Conservation (phyloP, 179 eudicot species). For the Camellia oleifera region DNA sequence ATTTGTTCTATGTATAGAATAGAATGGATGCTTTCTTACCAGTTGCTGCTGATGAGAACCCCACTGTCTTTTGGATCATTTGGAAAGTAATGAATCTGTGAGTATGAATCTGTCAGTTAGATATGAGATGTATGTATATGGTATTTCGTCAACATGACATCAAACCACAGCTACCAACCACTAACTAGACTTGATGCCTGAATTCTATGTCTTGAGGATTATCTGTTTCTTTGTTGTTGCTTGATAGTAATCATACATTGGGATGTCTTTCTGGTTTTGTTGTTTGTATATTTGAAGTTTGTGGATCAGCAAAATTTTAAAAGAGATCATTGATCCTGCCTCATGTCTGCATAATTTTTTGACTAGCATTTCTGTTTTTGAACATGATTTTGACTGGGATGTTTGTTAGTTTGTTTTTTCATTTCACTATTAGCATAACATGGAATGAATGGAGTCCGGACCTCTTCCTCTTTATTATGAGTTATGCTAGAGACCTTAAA, state of each 20-base stretch:
- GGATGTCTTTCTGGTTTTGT: neutral
- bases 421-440: neutral
- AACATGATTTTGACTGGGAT: neutral
- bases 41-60: neutral
- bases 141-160: neutral
- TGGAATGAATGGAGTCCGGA: neutral
- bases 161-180: neutral
- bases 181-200: neutral
- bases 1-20: neutral
- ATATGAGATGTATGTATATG: neutral
- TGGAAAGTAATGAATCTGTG: slow-evolving; percentile 4
- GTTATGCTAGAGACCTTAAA: too few relatives aligned
- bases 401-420: neutral
- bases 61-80: slow-evolving; percentile 3
- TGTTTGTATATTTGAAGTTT: neutral
- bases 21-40: neutral
- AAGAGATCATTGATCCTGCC: neutral
- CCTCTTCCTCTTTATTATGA: too few relatives aligned
- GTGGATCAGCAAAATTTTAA: neutral
- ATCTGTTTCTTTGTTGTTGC: neutral
- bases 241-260: neutral
- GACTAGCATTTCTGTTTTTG: too few relatives aligned
- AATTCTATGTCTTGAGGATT: neutral
- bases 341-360: neutral
- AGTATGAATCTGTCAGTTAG: neutral